A percentile compares a stretch with the other conserved stretches of the same genome.
These are phyloP conservation scores for Xylaria castorea DNA, from an alignment of 495 filamentous ascomycete species.

Conservation along the genomic window DNA sequence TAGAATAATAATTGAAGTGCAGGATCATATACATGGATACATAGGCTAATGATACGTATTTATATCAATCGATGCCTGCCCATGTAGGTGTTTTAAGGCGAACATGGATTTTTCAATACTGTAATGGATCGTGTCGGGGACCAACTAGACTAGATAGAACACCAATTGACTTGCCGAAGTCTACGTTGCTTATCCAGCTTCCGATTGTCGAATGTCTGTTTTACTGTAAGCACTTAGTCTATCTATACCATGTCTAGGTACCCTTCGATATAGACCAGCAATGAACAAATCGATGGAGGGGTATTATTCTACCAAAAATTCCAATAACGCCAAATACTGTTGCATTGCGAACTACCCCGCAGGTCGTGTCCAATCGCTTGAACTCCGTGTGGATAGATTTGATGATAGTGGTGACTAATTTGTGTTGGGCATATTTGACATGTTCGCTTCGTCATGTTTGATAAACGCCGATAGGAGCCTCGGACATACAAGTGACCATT, in stretches of 20 bases:
- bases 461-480: not conserved
- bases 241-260: not conserved
- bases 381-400: not conserved
- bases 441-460: not conserved
- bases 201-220: not conserved
- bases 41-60: not conserved
- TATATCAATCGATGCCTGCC: constrained; percentile 2
- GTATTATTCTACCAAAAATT: too few relatives aligned
- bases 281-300: not conserved
- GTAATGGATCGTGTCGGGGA: not conserved
- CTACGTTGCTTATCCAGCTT: not conserved
- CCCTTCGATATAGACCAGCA: not conserved
- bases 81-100: not conserved
- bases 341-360: not conserved
- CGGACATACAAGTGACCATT: constrained; percentile 8
- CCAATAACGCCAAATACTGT: too few relatives aligned
- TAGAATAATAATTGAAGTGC: not conserved
- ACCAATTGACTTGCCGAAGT: too few relatives aligned
- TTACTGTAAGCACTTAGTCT: not conserved
- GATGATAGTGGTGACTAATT: constrained; percentile 17
- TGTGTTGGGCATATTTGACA: constrained; percentile 1
- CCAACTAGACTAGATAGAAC: not conserved
- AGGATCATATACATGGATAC: not conserved
- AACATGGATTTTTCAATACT: not conserved
- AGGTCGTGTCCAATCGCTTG: not conserved